Base-by-base conservation (phyloP, 768 basidiomycete species). In the Lactarius evosmus region DNA sequence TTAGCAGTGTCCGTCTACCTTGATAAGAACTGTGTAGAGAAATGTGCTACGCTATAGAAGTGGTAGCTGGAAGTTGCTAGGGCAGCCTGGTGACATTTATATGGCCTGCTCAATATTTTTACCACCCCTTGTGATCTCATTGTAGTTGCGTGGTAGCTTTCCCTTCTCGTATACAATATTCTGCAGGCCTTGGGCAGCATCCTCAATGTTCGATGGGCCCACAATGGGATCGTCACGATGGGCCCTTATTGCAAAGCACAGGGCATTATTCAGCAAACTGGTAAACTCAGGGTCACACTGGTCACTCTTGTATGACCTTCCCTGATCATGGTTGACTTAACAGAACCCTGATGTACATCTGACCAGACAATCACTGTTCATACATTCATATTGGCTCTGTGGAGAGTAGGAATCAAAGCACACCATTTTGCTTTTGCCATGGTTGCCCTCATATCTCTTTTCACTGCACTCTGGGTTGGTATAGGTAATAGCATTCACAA, bases 271-370 rank as follows among this genome's bases (percentile, higher is more conserved):
- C 75, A 78, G 63, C 77, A 79, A 58, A 60, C 78, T 1, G 79
- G 80, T 8, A 79, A 81, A 54, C 74, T 78, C 3, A 75, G 74
- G 25, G 78, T 76, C 3, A 77, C 76, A 6, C 73, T 80, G 36
- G 74, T 75, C 4, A 81, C 78, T 25, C 71, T 80, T 12, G 79
- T 80, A 62, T 62, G 74, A 14, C 0, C 11, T 30, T 0, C 22
- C 3, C 52, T 29, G 12, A 36, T 52, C 4, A 55, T 32, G 44
- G 49, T 36, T 55, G 33, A 7, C 22, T 25, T 27, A 14, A 55
- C 11, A 34, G 16, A 16, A 50, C 7, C 46, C 29, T 46, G 67
- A 79, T 76, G 27, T 70, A 16, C 77, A 19, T 8, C 36, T 33
- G 27, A 2, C 30, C 19, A 68, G 67, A 6, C 59, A 34, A n/a